phyloP scores from a whole-genome alignment of 208 protist genomes.

The Novymonas esmeraldas region DNA sequence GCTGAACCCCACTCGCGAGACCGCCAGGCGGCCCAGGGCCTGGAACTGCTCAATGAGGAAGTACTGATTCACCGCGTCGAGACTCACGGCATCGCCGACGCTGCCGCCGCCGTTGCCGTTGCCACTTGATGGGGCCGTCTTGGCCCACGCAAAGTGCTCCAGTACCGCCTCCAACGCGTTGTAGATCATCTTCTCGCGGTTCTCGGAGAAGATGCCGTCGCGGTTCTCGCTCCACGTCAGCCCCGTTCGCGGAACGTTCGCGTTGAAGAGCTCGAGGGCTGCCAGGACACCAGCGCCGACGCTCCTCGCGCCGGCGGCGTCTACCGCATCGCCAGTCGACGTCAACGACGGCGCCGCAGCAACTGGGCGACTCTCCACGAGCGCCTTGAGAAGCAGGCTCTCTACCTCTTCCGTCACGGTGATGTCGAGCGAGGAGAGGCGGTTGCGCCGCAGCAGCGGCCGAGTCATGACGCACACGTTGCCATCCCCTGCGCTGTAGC shows the following conservation, averaged over 20 bases:
- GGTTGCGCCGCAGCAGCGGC: slow-evolving; percentile 61
- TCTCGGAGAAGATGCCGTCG: slow-evolving; percentile 92
- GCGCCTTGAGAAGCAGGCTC: slow-evolving; percentile 72
- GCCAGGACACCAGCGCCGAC: slow-evolving; percentile 15
- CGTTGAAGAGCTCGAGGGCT: slow-evolving; percentile 85
- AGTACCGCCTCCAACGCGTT: slow-evolving; percentile 70
- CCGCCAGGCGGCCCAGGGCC: slow-evolving; percentile 81
- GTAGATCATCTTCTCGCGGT: slow-evolving; percentile 89
- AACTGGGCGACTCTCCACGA: slow-evolving; percentile 42
- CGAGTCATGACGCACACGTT: slow-evolving; percentile 66
- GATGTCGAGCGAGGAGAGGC: slow-evolving; percentile 57
- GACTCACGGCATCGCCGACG: not conserved
- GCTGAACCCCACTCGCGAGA: slow-evolving; percentile 90
- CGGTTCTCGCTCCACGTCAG: slow-evolving; percentile 86
- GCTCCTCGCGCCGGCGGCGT: not conserved
- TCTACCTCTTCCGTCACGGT: slow-evolving; percentile 84
- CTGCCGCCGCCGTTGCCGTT: not conserved
- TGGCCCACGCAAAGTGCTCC: slow-evolving; percentile 45
- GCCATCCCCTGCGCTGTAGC: slow-evolving; percentile 68
- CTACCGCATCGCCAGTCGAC: not conserved
- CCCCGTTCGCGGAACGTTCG: slow-evolving; percentile 86
- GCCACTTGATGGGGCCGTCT: slow-evolving; percentile 3
- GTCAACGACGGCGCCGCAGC: not conserved
- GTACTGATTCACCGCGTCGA: slow-evolving; percentile 23
- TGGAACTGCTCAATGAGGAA: slow-evolving; percentile 70